Conservation (phyloP, 345 rosid genomes). For the Brassica nigra region DNA sequence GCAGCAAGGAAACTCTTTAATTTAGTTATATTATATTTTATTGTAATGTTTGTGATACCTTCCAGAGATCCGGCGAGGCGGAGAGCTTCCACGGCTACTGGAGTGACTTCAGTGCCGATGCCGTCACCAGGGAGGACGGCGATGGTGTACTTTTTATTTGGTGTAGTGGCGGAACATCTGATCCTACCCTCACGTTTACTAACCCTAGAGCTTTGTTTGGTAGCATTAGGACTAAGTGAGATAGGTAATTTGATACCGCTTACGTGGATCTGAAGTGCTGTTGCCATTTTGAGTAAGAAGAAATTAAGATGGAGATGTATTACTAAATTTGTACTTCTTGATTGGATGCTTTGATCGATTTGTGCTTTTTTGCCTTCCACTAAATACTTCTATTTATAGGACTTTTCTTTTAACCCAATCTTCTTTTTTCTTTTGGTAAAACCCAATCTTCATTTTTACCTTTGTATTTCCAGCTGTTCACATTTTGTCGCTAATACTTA, state of each 20-base stretch:
- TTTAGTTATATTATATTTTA: neutral
- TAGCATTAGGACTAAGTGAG: neutral
- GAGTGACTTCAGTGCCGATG: conserved; percentile 1
- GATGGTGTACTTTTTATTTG: neutral
- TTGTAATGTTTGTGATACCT: neutral
- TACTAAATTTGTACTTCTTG: neutral
- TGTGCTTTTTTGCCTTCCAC: neutral
- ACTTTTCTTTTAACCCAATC: neutral
- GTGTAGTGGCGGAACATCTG: neutral
- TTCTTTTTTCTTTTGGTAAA: neutral
- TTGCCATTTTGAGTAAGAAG: neutral
- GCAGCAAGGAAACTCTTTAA: neutral
- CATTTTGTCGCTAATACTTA: neutral
- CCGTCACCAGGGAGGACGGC: neutral
- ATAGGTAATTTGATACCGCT: neutral
- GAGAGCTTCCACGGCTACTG: neutral
- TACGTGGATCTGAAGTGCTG: neutral
- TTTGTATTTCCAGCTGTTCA: neutral
- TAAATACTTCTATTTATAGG: neutral
- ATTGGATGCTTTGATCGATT: neutral
- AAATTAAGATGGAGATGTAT: neutral
- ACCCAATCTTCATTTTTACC: neutral
- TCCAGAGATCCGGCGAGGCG: conserved; percentile 1
- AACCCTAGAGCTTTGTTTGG: neutral
- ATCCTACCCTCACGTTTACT: neutral